phyloP scores from a whole-genome alignment of 192 early-diverging fungal species.

The Dissophora ornata region DNA sequence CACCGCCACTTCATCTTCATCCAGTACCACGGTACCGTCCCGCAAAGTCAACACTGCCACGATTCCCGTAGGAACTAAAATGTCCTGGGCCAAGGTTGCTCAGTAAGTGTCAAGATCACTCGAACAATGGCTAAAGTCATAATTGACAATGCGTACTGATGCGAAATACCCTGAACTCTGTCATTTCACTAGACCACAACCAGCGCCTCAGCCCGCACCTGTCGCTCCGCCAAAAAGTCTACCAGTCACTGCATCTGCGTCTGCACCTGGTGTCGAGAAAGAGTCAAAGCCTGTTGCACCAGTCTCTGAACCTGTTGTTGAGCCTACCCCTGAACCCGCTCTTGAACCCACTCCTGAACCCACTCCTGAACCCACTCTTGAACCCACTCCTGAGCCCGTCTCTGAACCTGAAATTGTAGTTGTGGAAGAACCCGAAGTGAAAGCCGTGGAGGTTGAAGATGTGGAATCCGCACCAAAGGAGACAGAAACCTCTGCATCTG shows the following conservation, averaged over 20 bases:
- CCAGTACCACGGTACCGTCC: conserved; percentile 9
- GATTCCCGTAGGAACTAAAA: conserved; percentile 51
- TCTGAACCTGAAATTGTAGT: no score
- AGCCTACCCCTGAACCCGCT: conserved; percentile 42
- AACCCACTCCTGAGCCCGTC: conserved; percentile 41
- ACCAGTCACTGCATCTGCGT: conserved; percentile 37
- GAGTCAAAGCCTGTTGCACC: conserved; percentile 54
- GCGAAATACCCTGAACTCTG: no score
- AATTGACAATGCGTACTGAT: no score
- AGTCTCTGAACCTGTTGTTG: conserved; percentile 45
- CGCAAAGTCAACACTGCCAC: conserved; percentile 52
- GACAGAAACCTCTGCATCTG: conserved; percentile 25
- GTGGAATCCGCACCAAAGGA: conserved; percentile 41
- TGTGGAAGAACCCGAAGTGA: conserved; percentile 37
- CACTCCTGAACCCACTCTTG: conserved; percentile 45
- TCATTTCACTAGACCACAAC: conserved; percentile 59
- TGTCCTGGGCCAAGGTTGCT: conserved; percentile 74
- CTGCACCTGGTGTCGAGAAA: conserved; percentile 37
- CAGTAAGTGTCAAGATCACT: conserved; percentile 58
- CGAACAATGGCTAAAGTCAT: no score
- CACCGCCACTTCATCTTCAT: no score
- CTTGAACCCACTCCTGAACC: conserved; percentile 49
- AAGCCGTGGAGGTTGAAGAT: no score
- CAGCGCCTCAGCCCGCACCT: conserved; percentile 58
- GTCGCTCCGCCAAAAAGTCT: conserved; percentile 42